Conservation (phyloP, 2,329 filamentous ascomycete species). For the Polytolypa hystricis region DNA sequence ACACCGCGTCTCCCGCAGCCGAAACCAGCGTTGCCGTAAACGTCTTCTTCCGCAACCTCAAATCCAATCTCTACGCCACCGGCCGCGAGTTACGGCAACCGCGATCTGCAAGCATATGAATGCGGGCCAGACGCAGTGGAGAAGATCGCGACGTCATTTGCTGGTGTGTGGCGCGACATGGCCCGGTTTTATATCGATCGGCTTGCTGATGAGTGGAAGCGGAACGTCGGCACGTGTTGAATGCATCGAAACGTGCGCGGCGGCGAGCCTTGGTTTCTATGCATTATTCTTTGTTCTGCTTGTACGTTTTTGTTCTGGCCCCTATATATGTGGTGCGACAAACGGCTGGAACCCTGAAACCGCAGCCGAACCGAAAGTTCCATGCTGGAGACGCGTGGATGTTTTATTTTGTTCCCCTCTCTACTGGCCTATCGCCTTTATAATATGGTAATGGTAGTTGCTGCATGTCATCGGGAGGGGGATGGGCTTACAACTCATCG, state of each 20-base stretch:
- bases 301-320: too few relatives aligned
- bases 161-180: constrained; percentile 52
- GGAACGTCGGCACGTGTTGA: constrained; percentile 10
- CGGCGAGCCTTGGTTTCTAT: not conserved
- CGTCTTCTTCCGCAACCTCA: constrained; percentile 70
- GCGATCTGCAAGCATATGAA: constrained; percentile 75
- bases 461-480: too few relatives aligned
- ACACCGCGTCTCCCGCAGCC: constrained; percentile 40
- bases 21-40: constrained; percentile 68
- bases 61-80: constrained; percentile 54
- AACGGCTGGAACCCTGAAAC: too few relatives aligned
- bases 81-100: constrained; percentile 83
- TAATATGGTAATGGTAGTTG: too few relatives aligned
- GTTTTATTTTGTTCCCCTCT: too few relatives aligned
- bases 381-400: too few relatives aligned
- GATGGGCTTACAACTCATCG: too few relatives aligned
- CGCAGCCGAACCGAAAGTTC: too few relatives aligned
- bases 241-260: not conserved
- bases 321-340: too few relatives aligned
- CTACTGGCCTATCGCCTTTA: too few relatives aligned
- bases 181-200: constrained; percentile 65
- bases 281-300: too few relatives aligned
- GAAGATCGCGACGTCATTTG: constrained; percentile 42
- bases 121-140: constrained; percentile 63
- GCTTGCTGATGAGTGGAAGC: constrained; percentile 56